Percentiles rank a stretch among this genome's conserved stretches.
Evolutionary conservation across 108 stramenopile species (phyloP).

Genomic region (Cyclotella baltica): DNA sequence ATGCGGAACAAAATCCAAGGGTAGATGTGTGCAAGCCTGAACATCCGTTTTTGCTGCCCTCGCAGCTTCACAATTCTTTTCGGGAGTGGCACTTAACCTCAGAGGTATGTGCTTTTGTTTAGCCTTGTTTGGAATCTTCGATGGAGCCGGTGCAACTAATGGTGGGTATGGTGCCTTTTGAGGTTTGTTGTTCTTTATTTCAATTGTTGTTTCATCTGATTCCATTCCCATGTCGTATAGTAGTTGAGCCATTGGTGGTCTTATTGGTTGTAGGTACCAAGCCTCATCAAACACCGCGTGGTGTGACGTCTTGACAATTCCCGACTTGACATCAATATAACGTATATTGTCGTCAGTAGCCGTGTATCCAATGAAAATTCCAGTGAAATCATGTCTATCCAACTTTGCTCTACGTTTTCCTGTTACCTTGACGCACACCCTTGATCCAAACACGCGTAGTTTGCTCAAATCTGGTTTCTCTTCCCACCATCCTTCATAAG

Average conservation of each 20-base stretch:
- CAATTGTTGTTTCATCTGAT: neutral
- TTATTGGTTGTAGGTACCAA: neutral
- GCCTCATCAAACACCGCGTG: too few species aligned
- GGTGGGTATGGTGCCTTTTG: neutral
- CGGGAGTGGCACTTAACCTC: too few species aligned
- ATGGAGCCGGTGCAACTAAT: neutral
- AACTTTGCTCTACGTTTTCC: neutral
- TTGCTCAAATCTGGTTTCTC: neutral
- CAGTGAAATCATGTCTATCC: neutral
- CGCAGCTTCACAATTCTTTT: too few species aligned
- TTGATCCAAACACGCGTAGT: neutral
- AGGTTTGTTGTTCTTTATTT: neutral
- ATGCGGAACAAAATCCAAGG: neutral
- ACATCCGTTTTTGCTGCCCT: too few species aligned
- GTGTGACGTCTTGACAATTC: neutral
- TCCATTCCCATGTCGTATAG: neutral
- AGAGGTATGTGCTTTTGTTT: too few species aligned
- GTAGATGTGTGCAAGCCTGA: too few species aligned
- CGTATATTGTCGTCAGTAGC: neutral
- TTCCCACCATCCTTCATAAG: neutral
- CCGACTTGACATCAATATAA: neutral
- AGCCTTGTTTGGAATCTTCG: too few species aligned
- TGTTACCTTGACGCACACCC: too few species aligned
- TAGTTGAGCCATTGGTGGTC: too few species aligned
- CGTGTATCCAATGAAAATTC: neutral